A percentile compares a stretch with the other conserved stretches of the same genome.
Conservation (phyloP, 1,284 basidiomycete species). For the Microbotryomycetes sp. region DNA sequence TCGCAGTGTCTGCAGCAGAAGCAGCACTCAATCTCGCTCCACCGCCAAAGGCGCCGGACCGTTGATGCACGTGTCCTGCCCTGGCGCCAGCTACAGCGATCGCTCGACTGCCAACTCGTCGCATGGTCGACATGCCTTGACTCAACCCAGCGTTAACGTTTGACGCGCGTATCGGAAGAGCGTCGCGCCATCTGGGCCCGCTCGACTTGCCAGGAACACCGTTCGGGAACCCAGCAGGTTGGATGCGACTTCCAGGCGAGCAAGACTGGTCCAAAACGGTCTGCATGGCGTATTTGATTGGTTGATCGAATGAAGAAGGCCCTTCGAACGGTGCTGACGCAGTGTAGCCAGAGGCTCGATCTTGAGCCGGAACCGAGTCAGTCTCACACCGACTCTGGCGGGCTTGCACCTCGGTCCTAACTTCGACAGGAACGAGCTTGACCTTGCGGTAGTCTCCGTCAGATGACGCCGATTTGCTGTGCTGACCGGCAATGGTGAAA, state of each 20-base stretch:
- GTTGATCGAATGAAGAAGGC: conserved; percentile 59
- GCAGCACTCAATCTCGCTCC: not conserved
- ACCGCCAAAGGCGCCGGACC: not conserved
- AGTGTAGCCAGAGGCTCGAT: not conserved
- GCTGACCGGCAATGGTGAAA: conserved; percentile 42
- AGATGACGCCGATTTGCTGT: conserved; percentile 38
- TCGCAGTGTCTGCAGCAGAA: conserved; percentile 1
- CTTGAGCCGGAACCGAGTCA: not conserved
- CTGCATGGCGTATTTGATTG: conserved; percentile 62
- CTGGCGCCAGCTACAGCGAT: not conserved
- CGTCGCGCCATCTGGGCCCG: conserved; percentile 22
- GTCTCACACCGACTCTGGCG: conserved; percentile 34
- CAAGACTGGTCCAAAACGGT: conserved; percentile 52
- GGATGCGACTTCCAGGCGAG: conserved; percentile 53
- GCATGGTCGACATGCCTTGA: not conserved
- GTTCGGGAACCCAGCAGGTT: conserved; percentile 58
- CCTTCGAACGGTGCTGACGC: conserved; percentile 2
- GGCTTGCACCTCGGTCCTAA: conserved; percentile 62
- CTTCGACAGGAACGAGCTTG: conserved; percentile 48
- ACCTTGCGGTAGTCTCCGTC: conserved; percentile 74
- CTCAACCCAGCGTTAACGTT: not conserved
- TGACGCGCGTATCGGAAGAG: conserved; percentile 10
- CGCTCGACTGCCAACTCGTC: not conserved
- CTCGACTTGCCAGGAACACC: conserved; percentile 43
- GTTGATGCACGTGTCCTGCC: not conserved